These are phyloP conservation scores for Zygosaccharomyces kombuchaensis DNA, from an alignment of 805 yeast species.

Conservation along the genomic window DNA sequence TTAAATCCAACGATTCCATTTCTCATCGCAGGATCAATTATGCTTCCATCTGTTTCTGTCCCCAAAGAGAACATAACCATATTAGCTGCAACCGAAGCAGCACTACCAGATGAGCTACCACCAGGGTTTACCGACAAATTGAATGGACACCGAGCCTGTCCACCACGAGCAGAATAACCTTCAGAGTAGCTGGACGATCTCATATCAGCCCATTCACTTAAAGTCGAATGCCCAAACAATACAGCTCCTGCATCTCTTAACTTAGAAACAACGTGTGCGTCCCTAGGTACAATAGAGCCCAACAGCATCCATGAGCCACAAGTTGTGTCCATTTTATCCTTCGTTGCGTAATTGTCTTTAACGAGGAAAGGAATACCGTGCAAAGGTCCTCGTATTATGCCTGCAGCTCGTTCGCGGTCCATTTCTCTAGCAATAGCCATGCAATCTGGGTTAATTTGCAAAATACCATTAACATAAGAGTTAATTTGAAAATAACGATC, in stretches of 20 bases:
- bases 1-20: conserved; percentile 31
- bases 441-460: conserved; percentile 29
- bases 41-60: conserved; percentile 33
- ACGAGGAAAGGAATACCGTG: conserved; percentile 33
- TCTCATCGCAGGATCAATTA: conserved; percentile 29
- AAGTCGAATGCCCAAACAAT: conserved; percentile 28
- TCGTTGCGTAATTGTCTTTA: conserved; percentile 30
- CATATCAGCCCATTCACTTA: conserved; percentile 35
- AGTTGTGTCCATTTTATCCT: conserved; percentile 28
- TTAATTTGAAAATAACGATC: conserved; percentile 27
- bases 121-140: conserved; percentile 29
- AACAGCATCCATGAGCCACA: conserved; percentile 27
- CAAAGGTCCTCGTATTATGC: conserved; percentile 26
- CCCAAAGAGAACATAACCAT: conserved; percentile 31
- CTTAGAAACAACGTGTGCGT: conserved; percentile 27
- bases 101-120: conserved; percentile 33
- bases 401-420: conserved; percentile 27
- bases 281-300: conserved; percentile 32
- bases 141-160: conserved; percentile 30
- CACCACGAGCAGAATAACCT: conserved; percentile 31
- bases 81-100: conserved; percentile 29
- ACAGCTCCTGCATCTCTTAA: conserved; percentile 32
- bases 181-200: conserved; percentile 27
- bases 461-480: conserved; percentile 21
- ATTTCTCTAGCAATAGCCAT: conserved; percentile 22